Base-by-base conservation (phyloP, 202 grass and related monocot species). In the Setaria italica region DNA sequence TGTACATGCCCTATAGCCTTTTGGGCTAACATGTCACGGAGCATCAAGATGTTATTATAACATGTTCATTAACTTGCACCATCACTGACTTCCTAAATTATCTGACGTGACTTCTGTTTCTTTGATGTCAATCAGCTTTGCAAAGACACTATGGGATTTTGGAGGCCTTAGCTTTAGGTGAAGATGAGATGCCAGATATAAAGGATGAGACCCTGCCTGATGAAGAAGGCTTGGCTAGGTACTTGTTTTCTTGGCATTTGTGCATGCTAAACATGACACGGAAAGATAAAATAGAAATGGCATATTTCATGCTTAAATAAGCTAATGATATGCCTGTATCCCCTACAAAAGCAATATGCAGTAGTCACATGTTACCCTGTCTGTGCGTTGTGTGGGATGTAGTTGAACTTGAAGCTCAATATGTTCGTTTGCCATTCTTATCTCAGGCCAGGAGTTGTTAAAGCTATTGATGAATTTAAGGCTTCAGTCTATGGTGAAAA, bases 121-220 rank as follows among this genome's bases (percentile, higher is more conserved):
- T 82, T 29, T 35, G 16, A 65, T 21, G 25, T 69, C 72, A 62
- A 88, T 74, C 87, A 99, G 96, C 90, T 88, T 89, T 99, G 64
- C 96, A 99, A 88, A 92, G 90, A 78, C 96, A 99, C 79, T 96
- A 99, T 67, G 96, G 91, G 16, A 92, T 93, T 77, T 94, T 99
- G 90, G 93, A 99, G 84, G 91, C 90, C 56, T 92, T 99, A 29
- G 96, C 96, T 64, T 84, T 99, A 90, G 93, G 90, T 53, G 96
- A 92, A 81, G 91, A 99, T 83, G 96, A 99, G 82, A 91, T 96
- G 86, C 93, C 91, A 9, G 96, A 99, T 81, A 90, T 99, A 56
- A 95, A 96, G 55, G 96, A 99, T 80, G 93, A 25, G 25, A 25
- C 96, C 68, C 76, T 94, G 35, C 96, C 96, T 72, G 90, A 99